Conservation (phyloP, 225 moss, liverwort and hornwort genomes). For the Rhytidiadelphus loreus region DNA sequence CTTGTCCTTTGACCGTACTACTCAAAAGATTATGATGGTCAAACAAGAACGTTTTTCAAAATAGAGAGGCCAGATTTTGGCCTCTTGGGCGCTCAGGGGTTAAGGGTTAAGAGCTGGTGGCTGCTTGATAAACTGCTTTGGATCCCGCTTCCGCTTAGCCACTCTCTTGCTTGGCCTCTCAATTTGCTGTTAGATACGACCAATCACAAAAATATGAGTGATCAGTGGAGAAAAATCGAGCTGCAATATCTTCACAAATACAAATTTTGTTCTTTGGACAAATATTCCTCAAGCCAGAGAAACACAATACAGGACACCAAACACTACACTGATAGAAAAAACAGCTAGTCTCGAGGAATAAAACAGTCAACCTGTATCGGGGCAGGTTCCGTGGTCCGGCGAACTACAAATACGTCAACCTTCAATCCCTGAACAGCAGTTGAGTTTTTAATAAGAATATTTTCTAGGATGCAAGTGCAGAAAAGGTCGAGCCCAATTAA, state of each 20-base stretch:
- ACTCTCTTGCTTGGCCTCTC: conserved; percentile 14
- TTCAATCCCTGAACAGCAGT: conserved; percentile 43
- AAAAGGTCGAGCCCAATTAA: not conserved
- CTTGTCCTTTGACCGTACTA: no score
- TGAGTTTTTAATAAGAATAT: not conserved
- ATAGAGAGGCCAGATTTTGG: no score
- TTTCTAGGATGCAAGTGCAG: not conserved
- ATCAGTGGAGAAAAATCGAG: not conserved
- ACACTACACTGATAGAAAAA: not conserved
- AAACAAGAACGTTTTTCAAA: no score
- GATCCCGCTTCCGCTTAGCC: conserved; percentile 29
- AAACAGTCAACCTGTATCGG: conserved; percentile 7
- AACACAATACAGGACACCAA: not conserved
- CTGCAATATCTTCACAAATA: not conserved
- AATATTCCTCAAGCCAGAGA: not conserved
- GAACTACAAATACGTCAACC: conserved; percentile 73
- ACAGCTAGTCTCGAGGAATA: not conserved
- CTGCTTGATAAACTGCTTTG: conserved; percentile 3
- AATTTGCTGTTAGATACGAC: conserved; percentile 1
- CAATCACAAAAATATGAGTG: not conserved
- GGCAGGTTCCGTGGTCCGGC: conserved; percentile 52
- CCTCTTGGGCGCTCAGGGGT: no score
- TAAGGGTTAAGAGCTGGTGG: not conserved
- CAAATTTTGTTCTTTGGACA: not conserved
- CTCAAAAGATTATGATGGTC: no score